Evolutionary conservation across 805 yeast species (phyloP).

Genomic region (Lipomyces sp.): DNA sequence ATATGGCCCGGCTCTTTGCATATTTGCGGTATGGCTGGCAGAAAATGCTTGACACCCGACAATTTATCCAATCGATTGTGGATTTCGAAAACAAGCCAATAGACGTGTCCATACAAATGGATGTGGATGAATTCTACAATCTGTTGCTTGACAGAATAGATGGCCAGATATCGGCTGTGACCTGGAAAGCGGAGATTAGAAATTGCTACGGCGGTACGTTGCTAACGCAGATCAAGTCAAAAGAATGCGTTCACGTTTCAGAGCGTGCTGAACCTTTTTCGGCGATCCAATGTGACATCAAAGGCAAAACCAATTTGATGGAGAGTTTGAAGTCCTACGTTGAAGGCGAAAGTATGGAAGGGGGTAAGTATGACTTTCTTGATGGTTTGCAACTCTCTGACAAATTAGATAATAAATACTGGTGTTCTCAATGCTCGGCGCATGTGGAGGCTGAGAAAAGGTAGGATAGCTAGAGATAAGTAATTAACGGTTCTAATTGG

Average conservation of each 20-base stretch:
- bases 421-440: constrained; percentile 30
- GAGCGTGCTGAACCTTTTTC: constrained; percentile 32
- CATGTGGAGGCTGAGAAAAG: constrained; percentile 35
- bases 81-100: constrained; percentile 34
- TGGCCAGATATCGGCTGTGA: constrained; percentile 15
- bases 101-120: constrained; percentile 35
- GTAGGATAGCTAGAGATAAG: not conserved
- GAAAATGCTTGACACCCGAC: constrained; percentile 20
- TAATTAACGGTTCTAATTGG: not conserved
- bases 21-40: constrained; percentile 28
- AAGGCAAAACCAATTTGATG: constrained; percentile 26
- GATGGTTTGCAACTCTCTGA: not conserved
- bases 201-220: constrained; percentile 31
- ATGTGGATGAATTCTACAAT: constrained; percentile 35
- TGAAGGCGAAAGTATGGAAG: constrained; percentile 36
- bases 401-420: constrained; percentile 28
- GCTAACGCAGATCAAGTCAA: constrained; percentile 32
- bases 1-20: constrained; percentile 23
- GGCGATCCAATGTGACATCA: constrained; percentile 36
- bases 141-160: constrained; percentile 33
- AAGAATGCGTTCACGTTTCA: constrained; percentile 33
- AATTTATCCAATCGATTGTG: constrained; percentile 22
- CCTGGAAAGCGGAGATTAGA: constrained; percentile 8
- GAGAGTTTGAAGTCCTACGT: constrained; percentile 30
- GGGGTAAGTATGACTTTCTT: not conserved